A percentile compares a stretch with the other conserved stretches of the same genome.
Conservation (phyloP, 2,329 filamentous ascomycete genomes). For the Trichoderma atroviride region DNA sequence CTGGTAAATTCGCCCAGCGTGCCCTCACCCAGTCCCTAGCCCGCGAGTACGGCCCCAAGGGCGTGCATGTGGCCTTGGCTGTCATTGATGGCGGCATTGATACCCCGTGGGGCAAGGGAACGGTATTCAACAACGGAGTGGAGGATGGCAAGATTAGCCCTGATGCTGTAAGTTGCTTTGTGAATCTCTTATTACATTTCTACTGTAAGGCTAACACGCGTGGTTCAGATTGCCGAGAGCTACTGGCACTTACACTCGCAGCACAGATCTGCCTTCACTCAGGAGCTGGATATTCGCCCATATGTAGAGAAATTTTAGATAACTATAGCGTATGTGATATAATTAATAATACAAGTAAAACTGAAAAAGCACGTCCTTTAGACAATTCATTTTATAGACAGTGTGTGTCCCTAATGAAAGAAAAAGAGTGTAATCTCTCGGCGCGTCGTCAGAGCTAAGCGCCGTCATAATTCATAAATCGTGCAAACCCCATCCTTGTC, state of each 20-base stretch:
- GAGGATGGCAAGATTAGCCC: slow-evolving; percentile 69
- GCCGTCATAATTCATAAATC: background rate
- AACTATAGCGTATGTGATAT: slow-evolving; percentile 3
- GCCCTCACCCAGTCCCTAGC: slow-evolving; percentile 75
- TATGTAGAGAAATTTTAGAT: slow-evolving; percentile 79
- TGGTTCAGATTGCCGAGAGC: slow-evolving; percentile 73
- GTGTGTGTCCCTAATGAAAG: background rate
- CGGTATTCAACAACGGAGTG: slow-evolving; percentile 47
- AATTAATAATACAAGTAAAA: slow-evolving; percentile 6
- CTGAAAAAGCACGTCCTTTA: background rate
- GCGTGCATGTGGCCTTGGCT: slow-evolving; percentile 80
- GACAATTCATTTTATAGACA: background rate
- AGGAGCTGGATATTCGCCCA: slow-evolving; percentile 79
- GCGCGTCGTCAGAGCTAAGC: background rate
- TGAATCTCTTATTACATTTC: background rate
- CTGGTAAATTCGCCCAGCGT: slow-evolving; percentile 77
- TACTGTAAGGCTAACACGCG: background rate
- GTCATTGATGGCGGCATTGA: slow-evolving; percentile 87
- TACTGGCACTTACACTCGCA: slow-evolving; percentile 87
- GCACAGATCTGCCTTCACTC: slow-evolving; percentile 75
- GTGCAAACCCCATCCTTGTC: background rate
- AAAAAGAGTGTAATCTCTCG: background rate
- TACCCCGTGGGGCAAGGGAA: slow-evolving; percentile 68
- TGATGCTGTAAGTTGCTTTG: slow-evolving; percentile 64
- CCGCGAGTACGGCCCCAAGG: slow-evolving; percentile 80